Percentiles rank a stretch among this genome's conserved stretches.
These are phyloP conservation scores for Citrus unshiu DNA, from an alignment of 345 rosid species.

Conservation along the genomic window DNA sequence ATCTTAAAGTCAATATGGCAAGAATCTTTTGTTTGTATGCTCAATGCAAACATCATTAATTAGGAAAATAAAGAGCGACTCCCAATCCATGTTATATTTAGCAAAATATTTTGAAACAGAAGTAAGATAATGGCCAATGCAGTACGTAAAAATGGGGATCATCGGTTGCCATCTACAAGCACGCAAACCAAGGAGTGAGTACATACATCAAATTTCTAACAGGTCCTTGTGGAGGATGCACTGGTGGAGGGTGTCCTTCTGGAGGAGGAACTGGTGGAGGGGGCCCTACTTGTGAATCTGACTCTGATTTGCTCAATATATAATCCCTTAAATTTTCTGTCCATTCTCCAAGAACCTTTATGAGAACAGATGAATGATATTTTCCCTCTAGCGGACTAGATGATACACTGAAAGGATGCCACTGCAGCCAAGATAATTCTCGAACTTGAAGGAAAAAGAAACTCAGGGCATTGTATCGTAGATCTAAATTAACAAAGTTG, in stretches of 20 bases:
- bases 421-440: constrained; percentile 87
- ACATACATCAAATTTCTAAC: constrained; percentile 48
- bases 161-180: background rate
- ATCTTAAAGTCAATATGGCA: background rate
- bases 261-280: background rate
- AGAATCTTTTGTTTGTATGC: background rate
- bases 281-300: constrained; percentile 24
- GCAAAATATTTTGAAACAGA: background rate
- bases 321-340: constrained; percentile 58
- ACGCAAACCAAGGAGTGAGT: background rate
- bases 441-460: constrained; percentile 81
- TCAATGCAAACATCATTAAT: background rate
- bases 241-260: background rate
- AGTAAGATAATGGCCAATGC: background rate
- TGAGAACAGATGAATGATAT: constrained; percentile 60
- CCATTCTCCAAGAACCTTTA: constrained; percentile 85
- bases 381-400: constrained; percentile 85
- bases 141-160: background rate
- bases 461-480: constrained; percentile 80
- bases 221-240: background rate
- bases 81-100: background rate
- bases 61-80: background rate
- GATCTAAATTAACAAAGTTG: constrained; percentile 30
- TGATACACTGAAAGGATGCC: constrained; percentile 98
- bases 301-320: constrained; percentile 29